Base-by-base conservation (phyloP, 1,284 basidiomycete species). In the Waitea zeae region DNA sequence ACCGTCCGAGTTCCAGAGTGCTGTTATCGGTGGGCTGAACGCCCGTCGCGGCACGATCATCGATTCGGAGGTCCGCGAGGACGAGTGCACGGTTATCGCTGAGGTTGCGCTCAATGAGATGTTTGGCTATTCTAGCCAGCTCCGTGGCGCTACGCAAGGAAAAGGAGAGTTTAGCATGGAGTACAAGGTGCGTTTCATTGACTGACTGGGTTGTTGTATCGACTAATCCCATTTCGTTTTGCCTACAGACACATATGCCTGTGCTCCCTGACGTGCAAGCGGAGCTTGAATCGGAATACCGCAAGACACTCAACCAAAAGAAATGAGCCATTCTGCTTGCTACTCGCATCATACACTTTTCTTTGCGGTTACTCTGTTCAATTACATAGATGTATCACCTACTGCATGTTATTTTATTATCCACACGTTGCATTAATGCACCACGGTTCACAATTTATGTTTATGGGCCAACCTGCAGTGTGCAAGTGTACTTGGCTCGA, bases 101-200 rank as follows among this genome's bases (percentile, higher is more conserved):
- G 93, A 97, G 52, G 92, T 98, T 12, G 79, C 86, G 6, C 57
- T 98, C 54, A 97, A 93, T 56, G 93, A 98, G 50, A 98, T 99
- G 95, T 98, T 98, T 53, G 93, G 93, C 20, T 98, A 93, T 53
- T 90, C 87, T 18, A 86, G 76, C 49, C 81, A 86, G 46, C 62
- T 98, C 35, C 75, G 95, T 40, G 93, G 93, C 4, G 74, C 78
- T 43, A 98, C 93, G 0, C 93, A 98, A 59, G 89, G 90, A 49
- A 96, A 96, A 62, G 89, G 81, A 41, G 86, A 90, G 58, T 93
- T 92, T 51, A 86, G 82, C 42, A 96, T 96, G 90, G 89, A 93
- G 55, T 95, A 93, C 58, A 87, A 86, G 66, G 81, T 79, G 43
- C 34, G 61, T 49, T 1, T 22, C 14, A 20, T 31, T 35, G 33